A percentile compares a stretch with the other conserved stretches of the same genome.
Evolutionary conservation across 2,329 filamentous ascomycete genomes (phyloP).

Genomic region (Pezicula carpinea): DNA sequence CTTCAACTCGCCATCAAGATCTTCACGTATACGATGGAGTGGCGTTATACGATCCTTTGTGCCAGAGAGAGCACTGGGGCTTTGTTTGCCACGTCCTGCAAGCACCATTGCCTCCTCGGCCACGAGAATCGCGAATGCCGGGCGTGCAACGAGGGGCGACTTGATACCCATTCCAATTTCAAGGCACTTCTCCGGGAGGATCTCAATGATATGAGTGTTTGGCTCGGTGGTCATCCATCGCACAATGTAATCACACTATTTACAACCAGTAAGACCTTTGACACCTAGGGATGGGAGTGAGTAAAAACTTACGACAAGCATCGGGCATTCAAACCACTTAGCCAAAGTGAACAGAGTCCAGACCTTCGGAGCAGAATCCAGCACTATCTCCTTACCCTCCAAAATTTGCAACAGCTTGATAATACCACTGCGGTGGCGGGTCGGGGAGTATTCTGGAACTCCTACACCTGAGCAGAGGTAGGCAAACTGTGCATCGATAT

Average conservation of each 20-base stretch:
- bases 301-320: slow-evolving; percentile 34
- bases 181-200: slow-evolving; percentile 57
- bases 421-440: slow-evolving; percentile 60
- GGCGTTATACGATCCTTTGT: background rate
- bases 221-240: slow-evolving; percentile 52
- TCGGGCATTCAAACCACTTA: slow-evolving; percentile 50
- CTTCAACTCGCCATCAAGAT: no score
- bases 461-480: slow-evolving; percentile 2
- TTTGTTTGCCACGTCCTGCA: slow-evolving; percentile 2
- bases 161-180: slow-evolving; percentile 48
- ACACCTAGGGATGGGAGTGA: slow-evolving; percentile 13
- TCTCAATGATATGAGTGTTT: slow-evolving; percentile 57
- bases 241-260: slow-evolving; percentile 39
- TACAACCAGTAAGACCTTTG: slow-evolving; percentile 24
- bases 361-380: slow-evolving; percentile 62
- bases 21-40: no score
- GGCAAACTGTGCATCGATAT: background rate
- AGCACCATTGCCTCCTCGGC: slow-evolving; percentile 51
- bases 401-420: slow-evolving; percentile 57
- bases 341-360: slow-evolving; percentile 63
- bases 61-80: no score
- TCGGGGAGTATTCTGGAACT: slow-evolving; percentile 56
- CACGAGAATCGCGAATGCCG: slow-evolving; percentile 56
- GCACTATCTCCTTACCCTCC: slow-evolving; percentile 44
- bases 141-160: slow-evolving; percentile 37